A percentile compares a stretch with the other conserved stretches of the same genome.
Evolutionary conservation across 106 monocot genomes (phyloP).

Genomic region (Chionographis japonica): DNA sequence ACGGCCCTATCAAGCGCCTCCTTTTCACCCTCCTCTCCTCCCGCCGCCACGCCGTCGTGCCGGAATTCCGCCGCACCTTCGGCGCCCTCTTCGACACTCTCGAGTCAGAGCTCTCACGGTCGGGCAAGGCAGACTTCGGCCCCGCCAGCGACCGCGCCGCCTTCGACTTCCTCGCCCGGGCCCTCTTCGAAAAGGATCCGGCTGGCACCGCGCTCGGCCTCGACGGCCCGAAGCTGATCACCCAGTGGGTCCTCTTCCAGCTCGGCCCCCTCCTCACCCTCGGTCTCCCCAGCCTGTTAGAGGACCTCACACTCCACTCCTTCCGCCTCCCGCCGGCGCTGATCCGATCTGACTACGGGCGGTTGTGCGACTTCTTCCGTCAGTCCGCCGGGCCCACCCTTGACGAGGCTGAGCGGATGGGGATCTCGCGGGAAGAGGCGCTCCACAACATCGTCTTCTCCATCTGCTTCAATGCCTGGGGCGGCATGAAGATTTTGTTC

Average conservation of each 20-base stretch:
- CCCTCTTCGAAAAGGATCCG: slow-evolving; percentile 54
- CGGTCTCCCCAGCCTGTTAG: slow-evolving; percentile 58
- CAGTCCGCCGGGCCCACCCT: slow-evolving; percentile 29
- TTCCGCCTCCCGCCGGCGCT: slow-evolving; percentile 59
- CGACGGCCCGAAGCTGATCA: slow-evolving; percentile 60
- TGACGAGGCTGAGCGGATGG: slow-evolving; percentile 70
- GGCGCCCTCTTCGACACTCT: slow-evolving; percentile 46
- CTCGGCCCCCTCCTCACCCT: slow-evolving; percentile 62
- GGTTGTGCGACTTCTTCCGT: slow-evolving; percentile 66
- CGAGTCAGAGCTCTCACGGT: slow-evolving; percentile 41
- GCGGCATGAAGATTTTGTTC: slow-evolving; percentile 82
- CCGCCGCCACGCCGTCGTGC: slow-evolving; percentile 42
- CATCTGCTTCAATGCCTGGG: slow-evolving; percentile 83
- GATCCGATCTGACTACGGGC: slow-evolving; percentile 48
- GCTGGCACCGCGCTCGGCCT: slow-evolving; percentile 31
- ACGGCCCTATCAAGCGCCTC: slow-evolving; percentile 65
- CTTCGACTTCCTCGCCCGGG: slow-evolving; percentile 58
- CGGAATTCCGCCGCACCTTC: slow-evolving; percentile 63
- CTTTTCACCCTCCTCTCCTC: slow-evolving; percentile 65
- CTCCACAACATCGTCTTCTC: slow-evolving; percentile 84
- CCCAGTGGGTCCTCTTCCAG: slow-evolving; percentile 78
- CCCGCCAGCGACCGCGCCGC: slow-evolving; percentile 53
- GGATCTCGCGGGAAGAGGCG: slow-evolving; percentile 70
- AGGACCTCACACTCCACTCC: slow-evolving; percentile 56
- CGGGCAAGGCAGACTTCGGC: slow-evolving; percentile 70